Conservation (phyloP, 177 flowering plant species). For the Vitis hybrid region DNA sequence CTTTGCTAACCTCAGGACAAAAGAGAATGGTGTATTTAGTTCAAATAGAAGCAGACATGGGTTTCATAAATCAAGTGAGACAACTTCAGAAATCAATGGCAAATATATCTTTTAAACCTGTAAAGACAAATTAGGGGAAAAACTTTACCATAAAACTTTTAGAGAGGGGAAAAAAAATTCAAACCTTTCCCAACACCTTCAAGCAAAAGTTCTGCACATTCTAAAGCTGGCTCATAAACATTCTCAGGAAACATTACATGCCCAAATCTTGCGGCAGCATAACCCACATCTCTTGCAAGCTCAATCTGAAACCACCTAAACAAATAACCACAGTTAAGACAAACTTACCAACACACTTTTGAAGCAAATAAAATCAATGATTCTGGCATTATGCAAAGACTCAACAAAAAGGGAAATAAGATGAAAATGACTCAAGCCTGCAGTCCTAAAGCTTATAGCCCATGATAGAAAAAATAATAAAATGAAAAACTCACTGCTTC, state of each 20-base stretch:
- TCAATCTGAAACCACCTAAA: conserved; percentile 94
- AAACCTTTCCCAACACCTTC: conserved; percentile 95
- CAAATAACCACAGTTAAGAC: conserved; percentile 37
- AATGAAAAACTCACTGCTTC: no score
- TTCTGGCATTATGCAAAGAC: not conserved
- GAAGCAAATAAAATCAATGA: not conserved
- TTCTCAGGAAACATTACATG: conserved; percentile 99
- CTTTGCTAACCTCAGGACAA: no score
- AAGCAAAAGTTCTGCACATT: conserved; percentile 87
- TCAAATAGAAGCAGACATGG: no score
- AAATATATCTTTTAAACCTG: no score
- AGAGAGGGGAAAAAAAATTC: conserved; percentile 2
- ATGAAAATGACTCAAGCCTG: not conserved
- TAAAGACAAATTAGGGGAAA: no score
- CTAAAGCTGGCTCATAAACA: conserved; percentile 92
- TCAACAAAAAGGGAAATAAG: not conserved
- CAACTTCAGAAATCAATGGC: no score
- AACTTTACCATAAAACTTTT: not conserved
- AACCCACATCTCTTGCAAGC: conserved; percentile 97
- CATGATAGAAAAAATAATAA: no score
- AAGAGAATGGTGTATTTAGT: no score
- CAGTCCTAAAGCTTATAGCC: no score
- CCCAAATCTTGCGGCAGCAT: conserved; percentile 95
- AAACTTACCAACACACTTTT: conserved; percentile 8
- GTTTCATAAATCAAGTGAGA: no score